phyloP scores from a whole-genome alignment of 108 stramenopile genomes.

The Cyclotella choctawhatcheeana region DNA sequence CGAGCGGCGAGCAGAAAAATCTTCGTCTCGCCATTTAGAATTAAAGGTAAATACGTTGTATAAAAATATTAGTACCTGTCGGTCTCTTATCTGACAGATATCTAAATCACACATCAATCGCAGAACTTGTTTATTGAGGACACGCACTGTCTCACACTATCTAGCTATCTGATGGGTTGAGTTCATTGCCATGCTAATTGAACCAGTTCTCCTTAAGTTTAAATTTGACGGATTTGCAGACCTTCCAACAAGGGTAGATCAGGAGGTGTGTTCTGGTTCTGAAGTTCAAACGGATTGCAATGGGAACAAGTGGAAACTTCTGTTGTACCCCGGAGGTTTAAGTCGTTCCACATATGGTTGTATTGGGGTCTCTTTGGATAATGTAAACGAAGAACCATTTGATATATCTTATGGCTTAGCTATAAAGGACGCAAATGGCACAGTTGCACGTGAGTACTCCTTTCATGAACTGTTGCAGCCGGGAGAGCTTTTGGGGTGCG shows the following conservation, averaged over 20 bases:
- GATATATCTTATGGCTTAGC: not conserved
- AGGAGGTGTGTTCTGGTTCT: not conserved
- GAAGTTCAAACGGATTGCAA: slow-evolving; percentile 14
- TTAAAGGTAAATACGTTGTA: no score
- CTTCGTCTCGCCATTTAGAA: no score
- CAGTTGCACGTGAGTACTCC: not conserved
- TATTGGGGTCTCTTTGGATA: not conserved
- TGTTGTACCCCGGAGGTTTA: not conserved
- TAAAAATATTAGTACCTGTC: no score
- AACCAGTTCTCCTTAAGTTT: not conserved
- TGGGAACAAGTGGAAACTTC: not conserved
- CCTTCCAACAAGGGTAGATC: not conserved
- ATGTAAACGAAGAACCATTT: not conserved
- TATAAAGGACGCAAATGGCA: not conserved
- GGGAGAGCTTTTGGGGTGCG: no score
- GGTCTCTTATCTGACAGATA: no score
- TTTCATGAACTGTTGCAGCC: no score
- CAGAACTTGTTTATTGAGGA: no score
- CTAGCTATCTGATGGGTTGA: no score
- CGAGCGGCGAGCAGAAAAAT: no score
- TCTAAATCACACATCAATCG: no score
- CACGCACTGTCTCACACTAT: no score
- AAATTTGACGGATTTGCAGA: not conserved
- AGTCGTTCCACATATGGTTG: not conserved
- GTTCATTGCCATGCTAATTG: not conserved